Conservation (phyloP, 2,329 filamentous ascomycete species). For the Aureobasidium namibiae region DNA sequence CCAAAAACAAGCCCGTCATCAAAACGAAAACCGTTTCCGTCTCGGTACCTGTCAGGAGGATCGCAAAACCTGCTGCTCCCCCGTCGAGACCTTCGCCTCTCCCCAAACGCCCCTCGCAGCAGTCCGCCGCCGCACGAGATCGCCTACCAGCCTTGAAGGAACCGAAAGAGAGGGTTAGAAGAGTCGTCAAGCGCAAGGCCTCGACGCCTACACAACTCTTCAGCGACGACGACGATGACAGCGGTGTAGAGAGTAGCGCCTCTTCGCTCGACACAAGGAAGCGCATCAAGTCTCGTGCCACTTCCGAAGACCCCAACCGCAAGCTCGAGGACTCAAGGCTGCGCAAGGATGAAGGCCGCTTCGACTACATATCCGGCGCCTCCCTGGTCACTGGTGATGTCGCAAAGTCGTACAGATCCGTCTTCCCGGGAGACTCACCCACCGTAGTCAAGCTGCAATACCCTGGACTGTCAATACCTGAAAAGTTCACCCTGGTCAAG, state of each 20-base stretch:
- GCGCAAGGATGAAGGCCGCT: conserved; percentile 21
- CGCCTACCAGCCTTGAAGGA: not conserved
- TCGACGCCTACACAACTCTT: conserved; percentile 25
- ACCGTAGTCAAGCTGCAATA: conserved; percentile 62
- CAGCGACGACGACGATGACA: conserved; percentile 25
- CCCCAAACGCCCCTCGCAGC: conserved; percentile 2
- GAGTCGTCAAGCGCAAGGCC: conserved; percentile 28
- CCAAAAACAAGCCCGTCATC: conserved; percentile 12
- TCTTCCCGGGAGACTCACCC: conserved; percentile 35
- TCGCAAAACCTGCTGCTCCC: not conserved
- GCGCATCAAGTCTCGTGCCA: conserved; percentile 28
- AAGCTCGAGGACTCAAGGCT: conserved; percentile 9
- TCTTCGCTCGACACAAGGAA: conserved; percentile 26
- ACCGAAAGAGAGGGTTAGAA: conserved; percentile 15
- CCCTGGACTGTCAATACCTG: conserved; percentile 62
- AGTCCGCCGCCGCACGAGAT: not conserved
- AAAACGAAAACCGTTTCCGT: conserved; percentile 5
- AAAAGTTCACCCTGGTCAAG: conserved; percentile 60
- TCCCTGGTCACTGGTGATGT: conserved; percentile 32
- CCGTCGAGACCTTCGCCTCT: not conserved
- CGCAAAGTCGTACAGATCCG: conserved; percentile 42
- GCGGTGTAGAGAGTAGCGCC: conserved; percentile 22
- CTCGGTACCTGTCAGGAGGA: conserved; percentile 2
- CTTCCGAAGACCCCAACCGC: conserved; percentile 22
- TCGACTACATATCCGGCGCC: conserved; percentile 33